These are phyloP conservation scores for Saccharum spontaneum DNA, from an alignment of 176 grass and related monocot species.

Conservation along the genomic window DNA sequence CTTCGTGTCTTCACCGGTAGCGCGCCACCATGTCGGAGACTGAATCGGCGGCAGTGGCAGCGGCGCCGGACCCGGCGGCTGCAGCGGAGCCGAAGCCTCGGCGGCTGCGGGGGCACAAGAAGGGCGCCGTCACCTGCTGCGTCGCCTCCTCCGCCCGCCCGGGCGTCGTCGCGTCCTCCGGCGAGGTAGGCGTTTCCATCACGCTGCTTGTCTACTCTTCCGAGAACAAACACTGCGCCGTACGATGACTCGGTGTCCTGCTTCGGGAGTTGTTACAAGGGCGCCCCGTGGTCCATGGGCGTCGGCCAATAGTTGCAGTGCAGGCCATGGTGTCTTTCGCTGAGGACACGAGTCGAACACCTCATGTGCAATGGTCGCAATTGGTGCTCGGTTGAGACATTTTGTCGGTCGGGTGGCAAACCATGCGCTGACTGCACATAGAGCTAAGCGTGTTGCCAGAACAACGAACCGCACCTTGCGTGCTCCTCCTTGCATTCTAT, in stretches of 20 bases:
- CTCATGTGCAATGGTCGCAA: background rate
- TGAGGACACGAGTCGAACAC: conserved; percentile 33
- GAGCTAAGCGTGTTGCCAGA: background rate
- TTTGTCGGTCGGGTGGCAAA: background rate
- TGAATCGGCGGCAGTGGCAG: background rate
- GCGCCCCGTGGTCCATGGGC: background rate
- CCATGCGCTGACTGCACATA: background rate
- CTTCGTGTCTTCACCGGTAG: no score
- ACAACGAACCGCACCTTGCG: background rate
- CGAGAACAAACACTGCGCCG: background rate
- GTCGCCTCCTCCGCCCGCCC: conserved; percentile 68
- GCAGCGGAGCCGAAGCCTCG: conserved; percentile 43
- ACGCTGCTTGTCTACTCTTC: background rate
- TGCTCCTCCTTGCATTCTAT: background rate
- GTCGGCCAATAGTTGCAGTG: background rate
- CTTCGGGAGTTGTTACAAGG: background rate
- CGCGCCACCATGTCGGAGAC: conserved; percentile 37
- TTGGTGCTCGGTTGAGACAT: background rate
- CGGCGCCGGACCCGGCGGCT: background rate
- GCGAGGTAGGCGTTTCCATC: conserved; percentile 56
- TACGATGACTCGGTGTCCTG: background rate
- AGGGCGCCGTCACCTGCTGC: conserved; percentile 70
- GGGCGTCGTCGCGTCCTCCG: conserved; percentile 65
- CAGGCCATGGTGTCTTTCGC: background rate
- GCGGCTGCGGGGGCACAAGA: conserved; percentile 67